phyloP scores from a whole-genome alignment of 352 stramenopile genomes.

The Elongisporangium undulatum region DNA sequence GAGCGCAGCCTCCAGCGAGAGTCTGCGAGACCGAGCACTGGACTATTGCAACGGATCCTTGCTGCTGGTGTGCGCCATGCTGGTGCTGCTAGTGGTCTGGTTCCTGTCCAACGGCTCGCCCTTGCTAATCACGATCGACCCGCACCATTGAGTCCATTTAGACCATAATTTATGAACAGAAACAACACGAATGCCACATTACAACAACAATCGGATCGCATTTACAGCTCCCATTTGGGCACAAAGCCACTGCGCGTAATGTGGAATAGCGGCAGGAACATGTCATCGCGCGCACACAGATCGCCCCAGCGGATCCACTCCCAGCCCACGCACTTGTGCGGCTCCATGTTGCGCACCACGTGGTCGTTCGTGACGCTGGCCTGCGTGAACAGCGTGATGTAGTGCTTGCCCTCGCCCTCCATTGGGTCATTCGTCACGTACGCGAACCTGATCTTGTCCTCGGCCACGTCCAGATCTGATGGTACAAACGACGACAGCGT shows the following conservation, averaged over 20 bases:
- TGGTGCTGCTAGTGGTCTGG: not conserved
- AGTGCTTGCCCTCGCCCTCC: constrained; percentile 55
- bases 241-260: constrained; percentile 57
- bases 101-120: not conserved
- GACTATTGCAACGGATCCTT: not conserved
- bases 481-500: not conserved
- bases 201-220: not conserved
- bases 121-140: not conserved
- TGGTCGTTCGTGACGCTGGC: constrained; percentile 44
- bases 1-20: not conserved
- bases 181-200: not conserved
- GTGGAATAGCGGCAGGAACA: constrained; percentile 73
- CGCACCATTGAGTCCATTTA: not conserved
- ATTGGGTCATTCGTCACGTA: constrained; percentile 84
- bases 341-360: constrained; percentile 70
- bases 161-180: not conserved
- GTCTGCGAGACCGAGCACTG: not conserved
- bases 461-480: constrained; percentile 58
- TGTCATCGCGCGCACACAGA: constrained; percentile 49
- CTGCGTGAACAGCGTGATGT: constrained; percentile 86
- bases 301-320: constrained; percentile 53
- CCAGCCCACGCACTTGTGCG: constrained; percentile 81
- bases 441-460: constrained; percentile 31
- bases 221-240: constrained; percentile 8
- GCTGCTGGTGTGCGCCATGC: not conserved